phyloP scores from a whole-genome alignment of 2,329 filamentous ascomycete species.

The Aspergillus tubingensis region DNA sequence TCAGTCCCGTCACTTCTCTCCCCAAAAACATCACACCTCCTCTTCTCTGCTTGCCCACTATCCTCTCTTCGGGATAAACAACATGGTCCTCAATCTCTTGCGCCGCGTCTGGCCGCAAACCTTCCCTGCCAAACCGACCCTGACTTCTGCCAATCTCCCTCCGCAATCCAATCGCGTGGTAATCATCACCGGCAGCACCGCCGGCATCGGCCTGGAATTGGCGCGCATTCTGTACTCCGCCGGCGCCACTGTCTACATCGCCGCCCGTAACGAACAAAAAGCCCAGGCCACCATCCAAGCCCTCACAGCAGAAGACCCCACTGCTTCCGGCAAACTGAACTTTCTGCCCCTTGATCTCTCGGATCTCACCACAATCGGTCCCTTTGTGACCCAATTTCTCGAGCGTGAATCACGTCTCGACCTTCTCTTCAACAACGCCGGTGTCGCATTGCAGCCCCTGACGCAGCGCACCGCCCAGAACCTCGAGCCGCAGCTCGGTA shows the following conservation, averaged over 20 bases:
- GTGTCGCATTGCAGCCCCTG: neutral
- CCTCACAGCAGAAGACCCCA: too few species aligned
- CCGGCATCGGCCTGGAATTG: neutral
- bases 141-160: neutral
- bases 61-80: too few species aligned
- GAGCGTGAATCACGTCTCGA: neutral
- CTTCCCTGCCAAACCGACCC: constrained; percentile 5
- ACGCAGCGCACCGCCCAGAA: neutral
- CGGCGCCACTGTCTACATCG: neutral
- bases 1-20: too few species aligned
- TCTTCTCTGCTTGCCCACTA: too few species aligned
- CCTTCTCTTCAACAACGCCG: constrained; percentile 4
- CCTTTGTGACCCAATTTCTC: neutral
- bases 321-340: neutral
- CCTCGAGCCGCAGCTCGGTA: neutral
- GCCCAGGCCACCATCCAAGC: too few species aligned
- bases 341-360: constrained; percentile 1
- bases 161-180: neutral
- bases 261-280: too few species aligned
- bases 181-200: constrained; percentile 5
- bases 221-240: neutral
- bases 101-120: neutral
- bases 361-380: neutral
- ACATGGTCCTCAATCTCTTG: too few species aligned
- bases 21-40: too few species aligned